Conservation (phyloP, 345 rosid species). For the Xanthoceras sorbifolium region DNA sequence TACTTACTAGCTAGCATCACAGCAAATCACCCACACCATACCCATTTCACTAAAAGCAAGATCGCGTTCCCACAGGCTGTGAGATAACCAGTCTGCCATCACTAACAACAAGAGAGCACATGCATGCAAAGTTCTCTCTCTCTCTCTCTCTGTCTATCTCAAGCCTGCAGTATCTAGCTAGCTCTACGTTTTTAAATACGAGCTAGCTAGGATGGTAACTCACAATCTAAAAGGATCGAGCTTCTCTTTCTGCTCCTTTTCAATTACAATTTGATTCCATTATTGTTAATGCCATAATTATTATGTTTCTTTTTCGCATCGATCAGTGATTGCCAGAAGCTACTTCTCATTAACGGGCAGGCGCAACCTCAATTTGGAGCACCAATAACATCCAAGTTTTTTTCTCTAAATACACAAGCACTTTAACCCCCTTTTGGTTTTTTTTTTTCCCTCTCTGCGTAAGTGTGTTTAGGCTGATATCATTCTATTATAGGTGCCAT, state of each 20-base stretch:
- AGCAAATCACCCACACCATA: too few species aligned
- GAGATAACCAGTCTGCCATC: background rate
- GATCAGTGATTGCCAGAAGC: background rate
- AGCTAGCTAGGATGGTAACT: too few species aligned
- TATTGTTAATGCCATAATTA: background rate
- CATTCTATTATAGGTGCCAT: too few species aligned
- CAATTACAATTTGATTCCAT: background rate
- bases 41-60: too few species aligned
- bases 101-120: background rate
- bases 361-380: too few species aligned
- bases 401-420: too few species aligned
- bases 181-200: too few species aligned
- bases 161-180: background rate
- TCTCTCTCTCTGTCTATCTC: background rate
- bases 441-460: too few species aligned
- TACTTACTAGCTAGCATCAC: too few species aligned
- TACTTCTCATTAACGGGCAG: background rate
- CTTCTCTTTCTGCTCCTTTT: background rate
- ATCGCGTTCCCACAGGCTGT: background rate
- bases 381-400: too few species aligned
- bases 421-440: too few species aligned
- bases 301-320: background rate
- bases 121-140: background rate
- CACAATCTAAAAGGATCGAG: background rate
- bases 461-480: too few species aligned